These are phyloP conservation scores for Coleophoma cylindrospora DNA, from an alignment of 2,329 filamentous ascomycete species.

Conservation along the genomic window DNA sequence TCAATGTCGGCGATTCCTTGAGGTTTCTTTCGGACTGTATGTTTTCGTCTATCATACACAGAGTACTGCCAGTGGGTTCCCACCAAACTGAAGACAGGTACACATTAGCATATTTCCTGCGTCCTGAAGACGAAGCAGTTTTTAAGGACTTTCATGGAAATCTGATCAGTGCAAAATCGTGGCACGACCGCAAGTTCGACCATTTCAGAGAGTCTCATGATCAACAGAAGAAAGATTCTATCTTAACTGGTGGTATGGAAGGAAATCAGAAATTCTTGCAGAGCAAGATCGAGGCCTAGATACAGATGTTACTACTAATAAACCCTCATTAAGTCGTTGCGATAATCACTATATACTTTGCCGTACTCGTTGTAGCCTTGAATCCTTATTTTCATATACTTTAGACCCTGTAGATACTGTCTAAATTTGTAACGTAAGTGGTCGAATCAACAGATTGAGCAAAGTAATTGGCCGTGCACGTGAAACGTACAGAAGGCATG, in stretches of 20 bases:
- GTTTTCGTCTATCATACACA: slow-evolving; percentile 28
- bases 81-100: slow-evolving; percentile 39
- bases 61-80: slow-evolving; percentile 45
- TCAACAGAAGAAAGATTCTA: not conserved
- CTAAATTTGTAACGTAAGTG: not conserved
- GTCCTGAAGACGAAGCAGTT: slow-evolving; percentile 44
- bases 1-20: slow-evolving; percentile 1
- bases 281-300: not conserved
- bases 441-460: not conserved
- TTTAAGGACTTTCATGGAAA: slow-evolving; percentile 48
- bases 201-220: slow-evolving; percentile 27
- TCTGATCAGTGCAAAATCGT: slow-evolving; percentile 44
- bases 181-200: slow-evolving; percentile 48
- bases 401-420: not conserved
- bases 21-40: slow-evolving; percentile 1
- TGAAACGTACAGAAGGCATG: not conserved
- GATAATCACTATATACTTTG: not conserved
- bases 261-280: slow-evolving; percentile 1
- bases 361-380: not conserved
- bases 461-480: not conserved
- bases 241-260: slow-evolving; percentile 1
- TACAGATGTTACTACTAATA: not conserved
- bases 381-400: not conserved
- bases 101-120: slow-evolving; percentile 46
- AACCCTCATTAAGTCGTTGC: not conserved